Evolutionary conservation across 768 basidiomycete species (phyloP).

Genomic region (Auriculariales sp.): DNA sequence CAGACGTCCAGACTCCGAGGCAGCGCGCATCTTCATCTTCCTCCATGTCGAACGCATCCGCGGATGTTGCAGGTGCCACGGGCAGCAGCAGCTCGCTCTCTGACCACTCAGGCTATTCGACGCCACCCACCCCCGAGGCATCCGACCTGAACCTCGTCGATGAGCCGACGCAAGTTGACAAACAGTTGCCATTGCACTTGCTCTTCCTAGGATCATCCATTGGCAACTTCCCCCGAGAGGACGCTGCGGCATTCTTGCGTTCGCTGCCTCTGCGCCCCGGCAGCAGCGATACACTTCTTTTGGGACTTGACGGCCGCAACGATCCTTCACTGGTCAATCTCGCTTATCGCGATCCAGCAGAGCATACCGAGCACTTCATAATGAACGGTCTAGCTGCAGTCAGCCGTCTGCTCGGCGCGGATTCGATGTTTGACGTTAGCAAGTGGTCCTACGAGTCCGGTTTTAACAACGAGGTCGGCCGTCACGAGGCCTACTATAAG

Average conservation of each 20-base stretch:
- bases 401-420: conserved; percentile 51
- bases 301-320: conserved; percentile 85
- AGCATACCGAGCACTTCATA: conserved; percentile 61
- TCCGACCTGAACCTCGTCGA: not conserved
- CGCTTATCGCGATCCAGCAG: conserved; percentile 76
- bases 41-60: not conserved
- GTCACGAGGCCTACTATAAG: conserved; percentile 74
- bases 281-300: conserved; percentile 65
- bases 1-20: not conserved
- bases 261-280: conserved; percentile 65
- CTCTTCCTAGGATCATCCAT: conserved; percentile 86
- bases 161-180: not conserved
- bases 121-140: conserved; percentile 6
- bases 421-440: conserved; percentile 41
- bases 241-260: conserved; percentile 57
- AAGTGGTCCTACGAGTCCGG: conserved; percentile 63
- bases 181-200: conserved; percentile 49
- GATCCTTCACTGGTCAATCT: conserved; percentile 52
- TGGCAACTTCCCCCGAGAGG: conserved; percentile 72
- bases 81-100: conserved; percentile 2
- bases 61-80: not conserved
- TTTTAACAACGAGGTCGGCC: conserved; percentile 45
- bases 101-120: conserved; percentile 2
- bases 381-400: conserved; percentile 72
- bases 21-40: not conserved